Conservation (phyloP, 1,284 basidiomycete genomes). For the Austroboletus novae-zelandiae region DNA sequence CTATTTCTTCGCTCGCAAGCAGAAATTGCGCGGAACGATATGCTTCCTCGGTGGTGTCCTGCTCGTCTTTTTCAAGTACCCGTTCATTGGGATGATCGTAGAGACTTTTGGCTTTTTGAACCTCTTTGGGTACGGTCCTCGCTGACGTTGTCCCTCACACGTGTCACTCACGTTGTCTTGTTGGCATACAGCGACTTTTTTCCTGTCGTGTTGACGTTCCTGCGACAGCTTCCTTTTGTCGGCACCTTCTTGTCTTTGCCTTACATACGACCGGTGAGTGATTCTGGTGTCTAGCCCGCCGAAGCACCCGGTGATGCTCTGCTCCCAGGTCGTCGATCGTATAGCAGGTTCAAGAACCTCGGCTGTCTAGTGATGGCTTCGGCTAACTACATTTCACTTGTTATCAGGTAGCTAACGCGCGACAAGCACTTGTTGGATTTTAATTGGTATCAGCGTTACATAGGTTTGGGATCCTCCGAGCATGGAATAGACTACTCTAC, state of each 20-base stretch:
- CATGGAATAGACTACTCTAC: background rate
- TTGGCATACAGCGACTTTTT: conserved; percentile 85
- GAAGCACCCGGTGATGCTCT: conserved; percentile 9
- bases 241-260: conserved; percentile 87
- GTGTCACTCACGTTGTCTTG: conserved; percentile 10
- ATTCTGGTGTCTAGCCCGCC: background rate
- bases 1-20: conserved; percentile 95
- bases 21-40: conserved; percentile 92
- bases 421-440: conserved; percentile 17
- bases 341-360: conserved; percentile 74
- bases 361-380: conserved; percentile 50
- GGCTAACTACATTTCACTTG: background rate
- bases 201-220: conserved; percentile 95
- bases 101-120: conserved; percentile 97
- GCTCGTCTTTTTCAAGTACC: conserved; percentile 89
- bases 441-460: conserved; percentile 13
- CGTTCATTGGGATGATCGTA: conserved; percentile 89
- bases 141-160: background rate
- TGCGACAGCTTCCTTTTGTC: conserved; percentile 92
- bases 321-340: conserved; percentile 63
- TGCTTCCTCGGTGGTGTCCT: conserved; percentile 91
- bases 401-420: conserved; percentile 10
- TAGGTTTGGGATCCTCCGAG: background rate
- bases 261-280: conserved; percentile 69
- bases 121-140: conserved; percentile 84